Evolutionary conservation across 169 alveolate genomes (phyloP), one percentile per base, ranked within the genome.

Genomic region (Plasmodium coatneyi): DNA sequence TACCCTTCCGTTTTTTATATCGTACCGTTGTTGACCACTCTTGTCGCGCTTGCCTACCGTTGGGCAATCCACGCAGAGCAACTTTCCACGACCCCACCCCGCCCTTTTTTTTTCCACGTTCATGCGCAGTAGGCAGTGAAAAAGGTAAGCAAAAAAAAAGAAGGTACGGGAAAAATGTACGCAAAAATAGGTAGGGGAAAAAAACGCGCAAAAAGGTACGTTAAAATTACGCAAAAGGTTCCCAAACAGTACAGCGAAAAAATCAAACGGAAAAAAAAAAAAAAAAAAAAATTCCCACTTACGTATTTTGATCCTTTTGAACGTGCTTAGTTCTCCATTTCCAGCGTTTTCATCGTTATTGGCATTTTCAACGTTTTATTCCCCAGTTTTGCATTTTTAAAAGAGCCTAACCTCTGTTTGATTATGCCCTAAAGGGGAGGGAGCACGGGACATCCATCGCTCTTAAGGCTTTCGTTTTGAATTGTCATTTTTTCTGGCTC

Each of bases 21-120:
- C n/a, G 76, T 28, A 66, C 36, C 36, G 76, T 66, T 66, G 36
- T 66, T 66, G 39, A 66, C 76, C 76, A 66, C 41, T 66, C 76
- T 49, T 49, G 25, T 3, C 6, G 25, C 60, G 60, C 2, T 49
- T 16, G 60, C 60, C 60, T 22, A 12, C 19, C 60, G n/a, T n/a
- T 49, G 3, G 60, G 60, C 19, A 16, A 2, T 16, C 60, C 60
- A 16, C 25, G 60, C 5, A 49, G 60, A 12, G 60, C 7, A 49
- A 49, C 5, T 12, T 46, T 46, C n/a, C 56, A 16, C n/a, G 4
- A 46, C 60, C 60, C 22, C 60, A 0, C 0, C 56, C 60, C 60
- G 9, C 22, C 0, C 0, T 49, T 49, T 49, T 49, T 16, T 49
- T 49, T 49, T 49, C 60, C 60, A 49, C 7, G 60, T 25, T 22